Conservation (phyloP, 257 asterid species). For the Solanum paucissectum region DNA sequence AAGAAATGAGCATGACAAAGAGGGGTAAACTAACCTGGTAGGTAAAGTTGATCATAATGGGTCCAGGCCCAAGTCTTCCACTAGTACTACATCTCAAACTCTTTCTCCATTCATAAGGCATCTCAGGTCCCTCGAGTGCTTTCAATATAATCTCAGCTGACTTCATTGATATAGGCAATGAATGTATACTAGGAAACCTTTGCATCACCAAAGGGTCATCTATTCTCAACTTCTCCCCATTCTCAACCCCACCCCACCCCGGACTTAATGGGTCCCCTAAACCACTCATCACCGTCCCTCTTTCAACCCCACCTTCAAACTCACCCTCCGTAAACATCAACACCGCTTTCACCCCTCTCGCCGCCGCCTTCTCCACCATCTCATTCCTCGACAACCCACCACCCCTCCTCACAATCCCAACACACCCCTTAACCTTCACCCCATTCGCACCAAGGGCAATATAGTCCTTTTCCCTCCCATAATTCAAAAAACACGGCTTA, state of each 20-base stretch:
- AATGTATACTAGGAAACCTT: constrained; percentile 66
- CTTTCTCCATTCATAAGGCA: constrained; percentile 53
- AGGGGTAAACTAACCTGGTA: constrained; percentile 44
- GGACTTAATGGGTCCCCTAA: constrained; percentile 95
- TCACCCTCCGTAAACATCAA: constrained; percentile 67
- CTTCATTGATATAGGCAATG: constrained; percentile 69
- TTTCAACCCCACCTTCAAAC: constrained; percentile 56
- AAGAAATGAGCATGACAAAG: not conserved
- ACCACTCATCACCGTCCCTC: constrained; percentile 89
- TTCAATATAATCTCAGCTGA: constrained; percentile 50
- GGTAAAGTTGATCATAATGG: constrained; percentile 57
- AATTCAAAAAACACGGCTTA: constrained; percentile 54
- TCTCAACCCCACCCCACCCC: constrained; percentile 62
- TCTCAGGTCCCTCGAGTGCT: constrained; percentile 39
- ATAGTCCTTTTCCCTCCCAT: constrained; percentile 73
- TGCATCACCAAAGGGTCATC: constrained; percentile 35
- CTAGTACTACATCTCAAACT: constrained; percentile 15
- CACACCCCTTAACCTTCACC: constrained; percentile 56
- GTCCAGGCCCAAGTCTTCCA: constrained; percentile 69
- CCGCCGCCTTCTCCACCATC: constrained; percentile 64
- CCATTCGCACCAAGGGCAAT: constrained; percentile 31
- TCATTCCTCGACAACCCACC: constrained; percentile 63
- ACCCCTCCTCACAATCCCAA: constrained; percentile 76
- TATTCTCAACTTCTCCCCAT: constrained; percentile 52
- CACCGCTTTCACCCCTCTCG: constrained; percentile 70